Evolutionary conservation across 169 alveolate species (phyloP).

Genomic region (Cryptosporidium bovis): DNA sequence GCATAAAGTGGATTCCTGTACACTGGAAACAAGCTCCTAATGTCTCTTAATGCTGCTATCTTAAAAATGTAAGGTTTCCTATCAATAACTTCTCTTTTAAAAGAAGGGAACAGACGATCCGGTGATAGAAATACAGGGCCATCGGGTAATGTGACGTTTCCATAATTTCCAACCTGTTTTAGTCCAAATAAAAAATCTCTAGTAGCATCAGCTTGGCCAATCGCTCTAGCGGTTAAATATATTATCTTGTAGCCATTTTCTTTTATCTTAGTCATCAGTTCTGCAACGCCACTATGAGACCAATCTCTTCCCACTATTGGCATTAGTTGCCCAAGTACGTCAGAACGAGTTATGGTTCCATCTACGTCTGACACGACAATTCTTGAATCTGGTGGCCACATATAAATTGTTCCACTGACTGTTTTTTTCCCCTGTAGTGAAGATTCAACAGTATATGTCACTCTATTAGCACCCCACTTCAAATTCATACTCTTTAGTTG

Average conservation of each 20-base stretch:
- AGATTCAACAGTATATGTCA: conserved; percentile 89
- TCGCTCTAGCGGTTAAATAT: conserved; percentile 97
- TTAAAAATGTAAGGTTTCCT: conserved; percentile 94
- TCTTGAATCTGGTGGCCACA: conserved; percentile 92
- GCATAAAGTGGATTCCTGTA: conserved; percentile 93
- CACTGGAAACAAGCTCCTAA: conserved; percentile 91
- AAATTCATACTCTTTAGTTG: conserved; percentile 86
- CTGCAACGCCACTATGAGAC: conserved; percentile 96
- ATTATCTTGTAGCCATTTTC: conserved; percentile 94
- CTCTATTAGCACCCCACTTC: conserved; percentile 89
- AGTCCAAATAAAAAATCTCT: conserved; percentile 91
- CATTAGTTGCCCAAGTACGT: conserved; percentile 95
- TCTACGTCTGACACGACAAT: conserved; percentile 97
- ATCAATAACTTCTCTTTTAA: conserved; percentile 96
- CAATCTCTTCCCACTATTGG: conserved; percentile 97
- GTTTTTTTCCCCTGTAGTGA: conserved; percentile 92
- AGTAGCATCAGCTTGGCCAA: conserved; percentile 96
- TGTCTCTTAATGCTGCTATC: conserved; percentile 93
- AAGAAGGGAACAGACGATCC: conserved; percentile 93
- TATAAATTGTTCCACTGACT: conserved; percentile 90
- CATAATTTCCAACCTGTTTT: conserved; percentile 85
- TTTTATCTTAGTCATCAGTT: conserved; percentile 89
- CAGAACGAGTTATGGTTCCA: conserved; percentile 97
- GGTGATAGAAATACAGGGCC: conserved; percentile 98
- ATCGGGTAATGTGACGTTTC: conserved; percentile 82